phyloP scores from a whole-genome alignment of 768 basidiomycete genomes.

The Daedaleopsis sinensis region DNA sequence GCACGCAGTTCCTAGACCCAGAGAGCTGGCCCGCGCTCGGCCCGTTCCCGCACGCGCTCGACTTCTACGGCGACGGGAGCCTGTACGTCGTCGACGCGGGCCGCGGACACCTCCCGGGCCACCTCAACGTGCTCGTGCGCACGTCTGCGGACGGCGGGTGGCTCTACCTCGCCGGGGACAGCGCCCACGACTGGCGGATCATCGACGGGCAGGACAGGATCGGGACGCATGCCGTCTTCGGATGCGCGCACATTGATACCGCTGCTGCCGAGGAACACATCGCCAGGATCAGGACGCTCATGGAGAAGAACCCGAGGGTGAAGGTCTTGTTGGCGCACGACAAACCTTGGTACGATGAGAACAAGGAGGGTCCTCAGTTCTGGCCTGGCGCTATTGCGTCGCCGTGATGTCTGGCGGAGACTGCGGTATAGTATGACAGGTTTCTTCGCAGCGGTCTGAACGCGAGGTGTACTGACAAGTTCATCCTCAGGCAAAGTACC shows the following conservation, averaged over 20 bases:
- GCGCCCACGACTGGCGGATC: conserved; percentile 16
- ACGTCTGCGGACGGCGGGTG: conserved; percentile 57
- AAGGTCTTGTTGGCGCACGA: conserved; percentile 58
- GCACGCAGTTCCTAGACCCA: conserved; percentile 28
- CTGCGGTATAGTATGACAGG: too few relatives aligned
- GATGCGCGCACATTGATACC: conserved; percentile 48
- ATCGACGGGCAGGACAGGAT: conserved; percentile 37
- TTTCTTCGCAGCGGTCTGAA: background rate
- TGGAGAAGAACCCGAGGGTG: conserved; percentile 39
- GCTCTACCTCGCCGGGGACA: conserved; percentile 29
- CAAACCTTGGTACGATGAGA: conserved; percentile 49
- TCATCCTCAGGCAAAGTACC: too few relatives aligned
- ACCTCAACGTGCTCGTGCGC: conserved; percentile 56
- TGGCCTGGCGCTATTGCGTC: conserved; percentile 28
- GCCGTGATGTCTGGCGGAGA: background rate
- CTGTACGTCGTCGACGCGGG: conserved; percentile 56
- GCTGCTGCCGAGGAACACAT: conserved; percentile 47
- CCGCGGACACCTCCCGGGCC: conserved; percentile 57
- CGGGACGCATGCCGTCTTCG: conserved; percentile 30
- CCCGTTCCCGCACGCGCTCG: conserved; percentile 52
- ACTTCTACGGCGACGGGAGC: conserved; percentile 61
- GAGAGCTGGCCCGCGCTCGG: conserved; percentile 45
- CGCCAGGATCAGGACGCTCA: conserved; percentile 36
- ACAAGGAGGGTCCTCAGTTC: conserved; percentile 46
- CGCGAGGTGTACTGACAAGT: background rate